These are phyloP conservation scores for Trametes polyzona DNA, from an alignment of 1,284 basidiomycete genomes.

Conservation along the genomic window DNA sequence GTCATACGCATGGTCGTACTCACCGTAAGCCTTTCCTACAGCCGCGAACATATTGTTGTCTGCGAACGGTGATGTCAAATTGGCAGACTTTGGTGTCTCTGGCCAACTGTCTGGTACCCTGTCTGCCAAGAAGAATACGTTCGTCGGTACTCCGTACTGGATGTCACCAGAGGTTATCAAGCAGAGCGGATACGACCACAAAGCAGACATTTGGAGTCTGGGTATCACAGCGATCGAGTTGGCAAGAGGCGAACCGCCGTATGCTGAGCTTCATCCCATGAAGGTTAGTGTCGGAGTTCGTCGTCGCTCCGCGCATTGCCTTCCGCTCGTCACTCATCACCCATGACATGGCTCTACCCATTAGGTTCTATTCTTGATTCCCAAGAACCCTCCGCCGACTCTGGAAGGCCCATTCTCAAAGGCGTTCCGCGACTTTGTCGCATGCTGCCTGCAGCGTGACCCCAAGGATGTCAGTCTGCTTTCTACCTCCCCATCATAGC, in stretches of 20 bases:
- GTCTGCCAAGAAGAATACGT: constrained; percentile 98
- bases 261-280: constrained; percentile 98
- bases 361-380: constrained; percentile 95
- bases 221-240: constrained; percentile 98
- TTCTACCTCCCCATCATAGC: not conserved
- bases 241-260: constrained; percentile 96
- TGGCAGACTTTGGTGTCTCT: constrained; percentile 98
- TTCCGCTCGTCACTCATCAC: not conserved
- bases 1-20: not conserved
- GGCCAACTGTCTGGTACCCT: constrained; percentile 97
- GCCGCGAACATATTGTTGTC: constrained; percentile 96
- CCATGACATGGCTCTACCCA: not conserved
- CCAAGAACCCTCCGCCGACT: constrained; percentile 93
- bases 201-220: constrained; percentile 97
- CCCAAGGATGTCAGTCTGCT: constrained; percentile 75
- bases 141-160: constrained; percentile 97
- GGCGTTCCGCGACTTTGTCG: constrained; percentile 93
- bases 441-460: constrained; percentile 92
- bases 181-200: constrained; percentile 98
- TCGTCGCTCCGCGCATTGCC: not conserved
- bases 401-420: constrained; percentile 90
- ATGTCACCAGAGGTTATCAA: constrained; percentile 99
- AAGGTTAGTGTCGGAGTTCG: constrained; percentile 59
- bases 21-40: constrained; percentile 34
- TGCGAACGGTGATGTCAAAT: constrained; percentile 94